Evolutionary conservation across 2,329 filamentous ascomycete species (phyloP).

Genomic region (Dactylellina drechsleri): DNA sequence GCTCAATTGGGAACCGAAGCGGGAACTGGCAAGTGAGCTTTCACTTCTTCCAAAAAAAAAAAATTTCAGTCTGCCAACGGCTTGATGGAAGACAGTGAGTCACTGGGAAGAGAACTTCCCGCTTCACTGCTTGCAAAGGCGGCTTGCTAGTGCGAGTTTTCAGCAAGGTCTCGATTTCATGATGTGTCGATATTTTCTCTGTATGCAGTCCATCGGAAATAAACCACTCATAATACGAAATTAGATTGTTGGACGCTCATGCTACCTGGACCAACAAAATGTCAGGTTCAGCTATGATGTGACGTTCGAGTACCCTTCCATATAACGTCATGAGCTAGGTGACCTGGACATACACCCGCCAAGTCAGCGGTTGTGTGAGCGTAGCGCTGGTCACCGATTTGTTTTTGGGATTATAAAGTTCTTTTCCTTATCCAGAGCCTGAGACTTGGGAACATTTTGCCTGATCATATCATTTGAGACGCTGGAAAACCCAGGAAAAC

Average conservation of each 20-base stretch:
- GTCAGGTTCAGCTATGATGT: constrained; percentile 51
- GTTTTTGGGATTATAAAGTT: constrained; percentile 2
- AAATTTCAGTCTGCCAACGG: constrained; percentile 17
- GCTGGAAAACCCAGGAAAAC: neutral
- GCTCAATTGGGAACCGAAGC: constrained; percentile 51
- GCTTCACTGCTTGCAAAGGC: neutral
- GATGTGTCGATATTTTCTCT: neutral
- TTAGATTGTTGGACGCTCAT: neutral
- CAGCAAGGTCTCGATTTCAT: neutral
- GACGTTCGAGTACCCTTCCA: constrained; percentile 42
- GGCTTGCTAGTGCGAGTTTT: constrained; percentile 15
- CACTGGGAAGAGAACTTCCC: constrained; percentile 6
- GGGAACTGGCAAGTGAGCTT: constrained; percentile 33
- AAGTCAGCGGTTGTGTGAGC: constrained; percentile 25
- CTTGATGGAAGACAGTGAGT: constrained; percentile 39
- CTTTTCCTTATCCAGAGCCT: constrained; percentile 7
- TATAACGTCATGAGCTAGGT: constrained; percentile 53
- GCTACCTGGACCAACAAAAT: neutral
- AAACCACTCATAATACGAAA: constrained; percentile 3
- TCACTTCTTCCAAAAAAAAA: constrained; percentile 8
- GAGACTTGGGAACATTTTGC: constrained; percentile 22
- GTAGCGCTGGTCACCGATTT: constrained; percentile 12
- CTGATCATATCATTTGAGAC: constrained; percentile 45
- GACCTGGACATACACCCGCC: constrained; percentile 23
- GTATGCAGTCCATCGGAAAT: neutral